Percentiles rank a stretch among this genome's conserved stretches.
Conservation (phyloP, 345 rosid species). For the Ceriops tagal region DNA sequence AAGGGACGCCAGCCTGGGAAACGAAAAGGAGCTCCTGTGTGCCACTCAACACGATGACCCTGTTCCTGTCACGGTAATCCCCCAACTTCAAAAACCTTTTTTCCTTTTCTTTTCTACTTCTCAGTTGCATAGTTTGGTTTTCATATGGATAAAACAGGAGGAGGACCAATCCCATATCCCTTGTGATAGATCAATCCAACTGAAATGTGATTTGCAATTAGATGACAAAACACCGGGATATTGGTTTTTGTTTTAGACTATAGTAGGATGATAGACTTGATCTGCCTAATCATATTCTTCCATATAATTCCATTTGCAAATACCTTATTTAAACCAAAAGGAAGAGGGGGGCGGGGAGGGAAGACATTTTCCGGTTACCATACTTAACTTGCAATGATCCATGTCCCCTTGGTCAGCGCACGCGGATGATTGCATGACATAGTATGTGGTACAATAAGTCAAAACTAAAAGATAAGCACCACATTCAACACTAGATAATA, state of each 20-base stretch:
- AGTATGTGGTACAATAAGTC: neutral
- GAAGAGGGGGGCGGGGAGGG: too few species aligned
- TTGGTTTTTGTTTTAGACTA: too few species aligned
- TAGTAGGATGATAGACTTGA: too few species aligned
- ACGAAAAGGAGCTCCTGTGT: constrained; percentile 43
- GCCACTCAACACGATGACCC: constrained; percentile 41
- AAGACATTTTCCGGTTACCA: neutral
- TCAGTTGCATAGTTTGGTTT: neutral
- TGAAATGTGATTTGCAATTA: too few species aligned
- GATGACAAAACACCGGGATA: too few species aligned
- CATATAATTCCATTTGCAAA: neutral
- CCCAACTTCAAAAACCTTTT: neutral
- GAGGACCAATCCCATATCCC: too few species aligned
- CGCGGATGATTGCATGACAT: constrained; percentile 35
- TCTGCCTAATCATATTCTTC: too few species aligned
- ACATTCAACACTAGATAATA: neutral
- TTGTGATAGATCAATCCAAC: too few species aligned
- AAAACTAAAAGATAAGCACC: too few species aligned
- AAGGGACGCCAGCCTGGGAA: constrained; percentile 45
- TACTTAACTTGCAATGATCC: constrained; percentile 26
- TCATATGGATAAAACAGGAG: neutral
- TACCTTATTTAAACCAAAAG: neutral
- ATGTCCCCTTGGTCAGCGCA: constrained; percentile 47
- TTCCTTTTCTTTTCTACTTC: neutral
- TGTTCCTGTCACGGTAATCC: constrained; percentile 47